Evolutionary conservation across 2,329 filamentous ascomycete species (phyloP).

Genomic region (Myotisia sp.): DNA sequence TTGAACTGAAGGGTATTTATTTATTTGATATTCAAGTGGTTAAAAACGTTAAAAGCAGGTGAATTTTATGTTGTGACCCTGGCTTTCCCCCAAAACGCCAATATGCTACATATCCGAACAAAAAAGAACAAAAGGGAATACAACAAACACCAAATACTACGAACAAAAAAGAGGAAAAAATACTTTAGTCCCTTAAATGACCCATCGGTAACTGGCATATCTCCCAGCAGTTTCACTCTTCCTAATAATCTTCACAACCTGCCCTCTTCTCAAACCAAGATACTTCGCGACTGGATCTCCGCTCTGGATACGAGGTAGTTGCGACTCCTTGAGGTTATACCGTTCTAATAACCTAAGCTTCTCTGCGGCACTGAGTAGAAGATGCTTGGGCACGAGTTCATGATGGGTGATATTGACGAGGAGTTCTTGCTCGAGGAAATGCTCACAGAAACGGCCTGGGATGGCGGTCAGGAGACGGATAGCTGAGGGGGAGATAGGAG

Average conservation of each 20-base stretch:
- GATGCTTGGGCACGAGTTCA: conserved; percentile 87
- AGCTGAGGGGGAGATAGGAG: conserved; percentile 69
- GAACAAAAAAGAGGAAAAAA: too few relatives aligned
- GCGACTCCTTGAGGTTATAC: conserved; percentile 93
- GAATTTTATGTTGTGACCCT: too few relatives aligned
- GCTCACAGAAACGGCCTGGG: conserved; percentile 70
- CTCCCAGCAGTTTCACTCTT: conserved; percentile 89
- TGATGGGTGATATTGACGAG: conserved; percentile 97
- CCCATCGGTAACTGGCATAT: conserved; percentile 86
- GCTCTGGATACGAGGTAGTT: conserved; percentile 80
- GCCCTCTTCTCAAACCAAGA: conserved; percentile 72
- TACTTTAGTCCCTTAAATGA: conserved; percentile 32
- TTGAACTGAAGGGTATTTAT: too few relatives aligned
- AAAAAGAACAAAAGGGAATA: neutral
- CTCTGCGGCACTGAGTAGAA: conserved; percentile 79
- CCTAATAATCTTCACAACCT: conserved; percentile 97
- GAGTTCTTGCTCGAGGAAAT: conserved; percentile 89
- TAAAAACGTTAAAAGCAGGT: too few relatives aligned
- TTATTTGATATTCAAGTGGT: too few relatives aligned
- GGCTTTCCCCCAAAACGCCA: too few relatives aligned
- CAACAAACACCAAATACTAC: neutral
- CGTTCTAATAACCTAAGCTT: conserved; percentile 72
- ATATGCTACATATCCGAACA: too few relatives aligned
- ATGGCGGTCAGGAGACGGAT: conserved; percentile 73
- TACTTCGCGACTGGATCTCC: conserved; percentile 90